Evolutionary conservation across 495 filamentous ascomycete genomes (phyloP).

Genomic region (Glonium stellatum): DNA sequence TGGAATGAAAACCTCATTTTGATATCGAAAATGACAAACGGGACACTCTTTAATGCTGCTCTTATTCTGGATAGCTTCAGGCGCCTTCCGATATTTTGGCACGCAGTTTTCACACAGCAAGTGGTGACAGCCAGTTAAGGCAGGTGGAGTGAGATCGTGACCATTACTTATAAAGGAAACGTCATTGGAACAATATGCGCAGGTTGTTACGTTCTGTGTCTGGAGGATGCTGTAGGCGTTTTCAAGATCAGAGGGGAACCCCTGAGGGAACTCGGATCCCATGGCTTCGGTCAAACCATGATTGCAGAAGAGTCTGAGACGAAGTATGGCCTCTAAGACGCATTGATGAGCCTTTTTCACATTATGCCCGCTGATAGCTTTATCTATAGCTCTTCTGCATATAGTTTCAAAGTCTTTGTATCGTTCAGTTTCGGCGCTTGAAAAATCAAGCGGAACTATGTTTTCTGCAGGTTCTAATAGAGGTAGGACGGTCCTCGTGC

Average conservation of each 20-base stretch:
- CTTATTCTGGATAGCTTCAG: no score
- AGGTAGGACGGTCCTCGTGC: conserved; percentile 30
- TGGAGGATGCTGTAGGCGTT: conserved; percentile 7
- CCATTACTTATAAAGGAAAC: no score
- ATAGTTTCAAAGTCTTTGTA: conserved; percentile 26
- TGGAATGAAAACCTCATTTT: no score
- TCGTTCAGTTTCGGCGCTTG: conserved; percentile 30
- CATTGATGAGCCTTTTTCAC: conserved; percentile 29
- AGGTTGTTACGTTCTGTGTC: conserved; percentile 7
- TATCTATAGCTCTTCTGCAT: conserved; percentile 32
- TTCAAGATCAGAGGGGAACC: neutral
- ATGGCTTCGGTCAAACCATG: conserved; percentile 29
- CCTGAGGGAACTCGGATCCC: neutral
- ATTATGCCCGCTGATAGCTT: conserved; percentile 30
- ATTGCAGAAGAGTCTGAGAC: conserved; percentile 43
- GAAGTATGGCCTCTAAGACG: conserved; percentile 38
- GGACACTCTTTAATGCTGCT: no score
- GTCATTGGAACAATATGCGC: conserved; percentile 4
- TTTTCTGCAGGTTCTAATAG: conserved; percentile 31
- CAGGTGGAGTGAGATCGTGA: no score
- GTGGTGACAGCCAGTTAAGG: no score
- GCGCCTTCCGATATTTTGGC: no score
- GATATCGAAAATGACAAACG: no score
- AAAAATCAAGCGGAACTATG: conserved; percentile 25
- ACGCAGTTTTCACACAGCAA: no score